Evolutionary conservation across 176 grass and related monocot genomes (phyloP).

Genomic region (Luzula sylvatica): DNA sequence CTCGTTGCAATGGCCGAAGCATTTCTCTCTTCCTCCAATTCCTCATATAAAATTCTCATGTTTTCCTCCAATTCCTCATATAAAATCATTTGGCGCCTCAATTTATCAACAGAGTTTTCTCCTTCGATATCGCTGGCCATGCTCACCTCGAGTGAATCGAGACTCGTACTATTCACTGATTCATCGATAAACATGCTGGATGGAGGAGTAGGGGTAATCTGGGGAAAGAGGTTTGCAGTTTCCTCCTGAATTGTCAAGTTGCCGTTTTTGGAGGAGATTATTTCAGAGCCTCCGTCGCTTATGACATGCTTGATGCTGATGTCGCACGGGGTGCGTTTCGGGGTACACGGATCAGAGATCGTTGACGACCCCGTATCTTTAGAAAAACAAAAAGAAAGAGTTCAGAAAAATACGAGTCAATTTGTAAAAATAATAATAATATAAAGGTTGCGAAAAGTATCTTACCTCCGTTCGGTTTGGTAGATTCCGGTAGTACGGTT

Average conservation of each 20-base stretch:
- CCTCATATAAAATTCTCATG: constrained; percentile 65
- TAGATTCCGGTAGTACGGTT: neutral
- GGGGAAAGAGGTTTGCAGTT: constrained; percentile 57
- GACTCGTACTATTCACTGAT: constrained; percentile 49
- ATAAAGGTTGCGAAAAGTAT: too few species aligned
- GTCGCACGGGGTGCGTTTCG: constrained; percentile 1
- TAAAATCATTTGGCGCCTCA: constrained; percentile 12
- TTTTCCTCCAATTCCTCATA: constrained; percentile 28
- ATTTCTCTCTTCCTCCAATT: constrained; percentile 91
- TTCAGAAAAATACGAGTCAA: neutral
- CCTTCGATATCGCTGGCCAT: constrained; percentile 79
- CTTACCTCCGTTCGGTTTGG: constrained; percentile 10
- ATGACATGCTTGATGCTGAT: constrained; percentile 18
- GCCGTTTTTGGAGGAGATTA: constrained; percentile 77
- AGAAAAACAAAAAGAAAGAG: neutral
- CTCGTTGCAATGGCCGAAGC: constrained; percentile 78
- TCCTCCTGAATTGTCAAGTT: constrained; percentile 68
- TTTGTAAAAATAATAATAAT: too few species aligned
- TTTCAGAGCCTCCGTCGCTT: constrained; percentile 37
- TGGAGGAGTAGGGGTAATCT: constrained; percentile 64
- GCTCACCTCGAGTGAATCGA: constrained; percentile 67
- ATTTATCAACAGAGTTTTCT: constrained; percentile 44
- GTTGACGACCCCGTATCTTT: neutral
- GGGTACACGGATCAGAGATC: neutral
- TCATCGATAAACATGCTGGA: constrained; percentile 48